Evolutionary conservation across 2,329 filamentous ascomycete genomes (phyloP), one percentile per base, ranked within the genome.

Genomic region (Colletotrichum sp.): DNA sequence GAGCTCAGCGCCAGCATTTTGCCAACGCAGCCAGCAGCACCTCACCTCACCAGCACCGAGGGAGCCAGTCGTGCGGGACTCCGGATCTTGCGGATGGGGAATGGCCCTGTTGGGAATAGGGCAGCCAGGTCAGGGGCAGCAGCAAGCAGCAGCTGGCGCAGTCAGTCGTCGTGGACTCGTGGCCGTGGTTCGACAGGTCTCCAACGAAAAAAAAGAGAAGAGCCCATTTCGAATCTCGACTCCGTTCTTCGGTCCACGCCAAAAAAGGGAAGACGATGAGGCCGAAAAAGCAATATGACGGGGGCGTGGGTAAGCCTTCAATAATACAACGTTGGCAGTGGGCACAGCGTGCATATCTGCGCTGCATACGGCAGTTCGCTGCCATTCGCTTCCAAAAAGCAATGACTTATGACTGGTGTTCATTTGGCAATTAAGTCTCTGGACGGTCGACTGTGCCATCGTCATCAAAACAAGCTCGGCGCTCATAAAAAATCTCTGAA

Each of bases 41-140:
- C 26, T 28, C 24, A 32, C 18, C 34, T 64, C 32, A 30, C n/a
- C 8, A 32, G 13, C 18, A 64, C 36, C 60, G 28, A 59, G 39
- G 39, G 32, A 69, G 28, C 57, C 57, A 59, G 26, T 12, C 24
- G 18, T 57, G 57, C 57, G 44, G 34, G 59, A 69, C 59, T 73
- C 59, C 64, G 73, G 73, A 65, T 39, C 36, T 73, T 49, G 65
- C 73, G 64, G 68, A 66, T 39, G 63, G 63, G 63, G 36, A 28
- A 66, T n/a, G 44, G 44, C 44, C 30, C 16, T 34, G 57, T 6
- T 55, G 55, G 60, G 24, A n/a, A 36, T 72, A 75, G 39, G 67
- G 69, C 55, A n/a, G 69, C 72, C 36, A 16, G 69, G 72, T 75
- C 69, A 72, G 72, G 66, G 71, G 71, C 72, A 8, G 74, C 72